Evolutionary conservation across 169 alveolate species (phyloP), one percentile per base, ranked within the genome.

Genomic region (Plasmodium adleri): DNA sequence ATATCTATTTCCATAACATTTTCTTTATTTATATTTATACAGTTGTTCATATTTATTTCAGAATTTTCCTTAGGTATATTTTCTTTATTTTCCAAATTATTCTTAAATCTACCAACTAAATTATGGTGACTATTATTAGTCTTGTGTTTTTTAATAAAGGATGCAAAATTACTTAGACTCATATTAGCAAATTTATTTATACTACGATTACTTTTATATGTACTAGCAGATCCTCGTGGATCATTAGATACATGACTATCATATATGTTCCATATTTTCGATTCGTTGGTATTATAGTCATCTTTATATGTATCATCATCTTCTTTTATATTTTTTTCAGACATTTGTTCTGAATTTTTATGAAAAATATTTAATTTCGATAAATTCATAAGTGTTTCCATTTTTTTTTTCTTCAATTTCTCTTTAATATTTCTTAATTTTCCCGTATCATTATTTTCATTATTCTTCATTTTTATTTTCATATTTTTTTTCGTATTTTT

Each of bases 371-470:
- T 64, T 24, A 78, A 47, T 49, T 78, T 63, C 3, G 89, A 66
- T 50, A 64, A 22, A 78, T 66, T 78, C 52, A 78, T 13, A 64
- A 63, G 54, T 5, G 75, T 49, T 56, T 78, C 76, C 10, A 78
- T 63, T 78, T 78, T 64, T 64, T 63, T 49, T 39, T 66, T 78
- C 54, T 78, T 78, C 71, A 50, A 64, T 24, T 78, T 78, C 54
- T 78, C 67, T 50, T 78, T 78, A 47, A 64, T 78, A 50, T 78
- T 49, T 78, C 67, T 78, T 47, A 50, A 64, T 66, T 64, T 63
- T 50, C 26, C 59, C 49, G 13, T 78, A 17, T 63, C 43, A n/a
- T 63, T 64, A 15, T 76, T 76, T 52, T 50, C 50, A 28, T 60
- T 39, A 17, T 60, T 58, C 54, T 74, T 74, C 52, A 26, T 50